phyloP scores from a whole-genome alignment of 305 asterid genomes.

The Fraxinus greggii region DNA sequence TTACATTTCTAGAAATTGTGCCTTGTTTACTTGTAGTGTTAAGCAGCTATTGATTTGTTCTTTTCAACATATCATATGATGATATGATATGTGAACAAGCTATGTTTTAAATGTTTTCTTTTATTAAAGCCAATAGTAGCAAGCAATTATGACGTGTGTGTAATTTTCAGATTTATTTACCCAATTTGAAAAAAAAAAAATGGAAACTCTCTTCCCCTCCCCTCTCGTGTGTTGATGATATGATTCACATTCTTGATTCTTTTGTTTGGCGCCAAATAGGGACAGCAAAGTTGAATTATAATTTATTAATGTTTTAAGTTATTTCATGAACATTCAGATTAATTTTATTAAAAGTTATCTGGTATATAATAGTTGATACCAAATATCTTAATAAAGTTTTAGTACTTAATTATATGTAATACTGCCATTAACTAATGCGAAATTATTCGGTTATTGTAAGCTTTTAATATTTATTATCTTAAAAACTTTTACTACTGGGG shows the following conservation, averaged over 20 bases:
- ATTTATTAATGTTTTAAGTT: not conserved
- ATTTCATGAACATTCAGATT: not conserved
- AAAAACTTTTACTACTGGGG: not conserved
- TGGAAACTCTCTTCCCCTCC: not conserved
- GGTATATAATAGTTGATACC: not conserved
- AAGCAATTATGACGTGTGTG: constrained; percentile 21
- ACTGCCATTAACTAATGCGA: not conserved
- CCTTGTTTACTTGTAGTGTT: constrained; percentile 30
- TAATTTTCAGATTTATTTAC: too few species aligned
- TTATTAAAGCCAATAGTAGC: constrained; percentile 38
- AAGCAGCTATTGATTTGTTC: constrained; percentile 32
- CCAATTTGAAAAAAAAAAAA: not conserved
- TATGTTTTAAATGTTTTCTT: constrained; percentile 34
- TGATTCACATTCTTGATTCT: not conserved
- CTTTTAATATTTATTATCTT: not conserved
- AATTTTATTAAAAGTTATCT: not conserved
- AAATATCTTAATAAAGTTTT: not conserved
- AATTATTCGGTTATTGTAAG: not conserved
- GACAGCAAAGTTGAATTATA: not conserved
- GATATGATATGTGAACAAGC: constrained; percentile 32
- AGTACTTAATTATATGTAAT: too few species aligned
- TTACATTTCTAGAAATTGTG: constrained; percentile 35
- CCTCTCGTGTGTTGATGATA: not conserved
- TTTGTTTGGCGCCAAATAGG: not conserved
- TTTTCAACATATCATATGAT: constrained; percentile 15